These are phyloP conservation scores for Phaeodactylum tricornutum DNA, from an alignment of 108 stramenopile genomes.

Conservation along the genomic window DNA sequence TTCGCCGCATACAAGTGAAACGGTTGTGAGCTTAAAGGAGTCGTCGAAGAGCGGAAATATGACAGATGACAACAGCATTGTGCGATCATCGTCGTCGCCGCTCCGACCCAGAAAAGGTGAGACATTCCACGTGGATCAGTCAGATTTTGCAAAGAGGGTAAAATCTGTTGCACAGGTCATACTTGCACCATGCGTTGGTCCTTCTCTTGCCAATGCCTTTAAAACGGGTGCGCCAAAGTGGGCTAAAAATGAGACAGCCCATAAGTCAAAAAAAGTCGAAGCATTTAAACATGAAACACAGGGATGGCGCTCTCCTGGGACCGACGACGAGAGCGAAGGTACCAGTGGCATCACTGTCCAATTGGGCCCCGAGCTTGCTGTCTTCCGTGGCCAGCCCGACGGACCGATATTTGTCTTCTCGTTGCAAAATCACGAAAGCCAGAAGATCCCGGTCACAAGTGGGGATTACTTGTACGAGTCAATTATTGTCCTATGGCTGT, in stretches of 20 bases:
- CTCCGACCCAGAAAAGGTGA: too few species aligned
- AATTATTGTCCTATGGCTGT: conserved; percentile 37
- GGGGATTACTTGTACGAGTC: conserved; percentile 34
- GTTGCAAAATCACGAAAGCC: not conserved
- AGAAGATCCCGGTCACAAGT: not conserved
- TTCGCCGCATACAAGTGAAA: conserved; percentile 17
- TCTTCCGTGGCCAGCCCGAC: not conserved
- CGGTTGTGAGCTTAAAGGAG: conserved; percentile 9
- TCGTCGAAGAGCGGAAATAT: conserved; percentile 1
- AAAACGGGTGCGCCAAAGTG: not conserved
- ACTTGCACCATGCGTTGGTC: conserved; percentile 68
- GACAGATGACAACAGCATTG: conserved; percentile 2
- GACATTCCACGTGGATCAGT: too few species aligned
- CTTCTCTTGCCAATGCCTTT: not conserved
- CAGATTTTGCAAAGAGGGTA: conserved; percentile 54
- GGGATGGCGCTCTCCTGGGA: too few species aligned
- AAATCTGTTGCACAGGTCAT: conserved; percentile 65
- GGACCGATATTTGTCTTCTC: not conserved
- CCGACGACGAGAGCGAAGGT: not conserved
- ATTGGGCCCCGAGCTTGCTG: not conserved
- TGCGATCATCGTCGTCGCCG: not conserved
- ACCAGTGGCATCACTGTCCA: not conserved
- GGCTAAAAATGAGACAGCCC: not conserved
- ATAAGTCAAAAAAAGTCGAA: not conserved
- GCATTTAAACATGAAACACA: too few species aligned